Conservation (phyloP, 441 rosid genomes). For the Gossypium davidsonii region DNA sequence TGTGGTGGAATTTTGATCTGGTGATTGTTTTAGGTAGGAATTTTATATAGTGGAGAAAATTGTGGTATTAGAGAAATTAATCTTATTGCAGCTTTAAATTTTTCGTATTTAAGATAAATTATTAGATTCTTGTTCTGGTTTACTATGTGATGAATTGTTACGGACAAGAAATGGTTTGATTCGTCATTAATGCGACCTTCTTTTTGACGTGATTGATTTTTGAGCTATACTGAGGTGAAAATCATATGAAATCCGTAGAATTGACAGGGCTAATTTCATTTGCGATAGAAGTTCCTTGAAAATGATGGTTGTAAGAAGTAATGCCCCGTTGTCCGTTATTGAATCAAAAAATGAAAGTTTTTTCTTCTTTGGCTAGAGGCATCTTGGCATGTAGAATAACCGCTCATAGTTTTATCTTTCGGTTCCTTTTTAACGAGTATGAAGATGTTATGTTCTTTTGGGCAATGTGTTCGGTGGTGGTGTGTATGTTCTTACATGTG, state of each 20-base stretch:
- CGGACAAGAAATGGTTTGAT: neutral
- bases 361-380: neutral
- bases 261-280: neutral
- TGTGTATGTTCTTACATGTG: constrained; percentile 15
- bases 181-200: neutral
- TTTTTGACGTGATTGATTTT: neutral
- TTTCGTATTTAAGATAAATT: neutral
- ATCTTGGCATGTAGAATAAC: neutral
- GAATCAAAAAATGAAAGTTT: neutral
- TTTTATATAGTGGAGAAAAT: neutral
- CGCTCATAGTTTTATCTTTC: neutral
- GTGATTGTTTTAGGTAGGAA: neutral
- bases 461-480: neutral
- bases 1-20: neutral
- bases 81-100: neutral
- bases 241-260: neutral
- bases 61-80: neutral
- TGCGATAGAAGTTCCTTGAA: neutral
- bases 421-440: neutral
- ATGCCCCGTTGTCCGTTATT: neutral
- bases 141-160: neutral
- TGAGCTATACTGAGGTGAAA: neutral
- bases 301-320: neutral
- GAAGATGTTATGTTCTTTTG: neutral
- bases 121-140: neutral